A percentile compares a stretch with the other conserved stretches of the same genome.
phyloP scores from a whole-genome alignment of 2,329 filamentous ascomycete species.

The Exserohilum turcica region DNA sequence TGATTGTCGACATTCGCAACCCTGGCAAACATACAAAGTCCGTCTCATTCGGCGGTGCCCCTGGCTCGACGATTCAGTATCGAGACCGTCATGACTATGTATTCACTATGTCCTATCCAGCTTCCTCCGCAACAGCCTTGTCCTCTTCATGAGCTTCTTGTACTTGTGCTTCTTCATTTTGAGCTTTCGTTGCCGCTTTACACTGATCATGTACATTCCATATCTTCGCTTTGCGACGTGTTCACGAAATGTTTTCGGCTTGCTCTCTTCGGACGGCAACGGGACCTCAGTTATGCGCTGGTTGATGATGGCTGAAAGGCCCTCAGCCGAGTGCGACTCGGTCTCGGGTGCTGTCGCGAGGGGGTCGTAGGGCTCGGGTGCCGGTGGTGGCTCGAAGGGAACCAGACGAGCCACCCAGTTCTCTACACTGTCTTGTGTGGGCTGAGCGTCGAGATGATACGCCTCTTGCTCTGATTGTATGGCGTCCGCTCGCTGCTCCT shows the following conservation, averaged over 20 bases:
- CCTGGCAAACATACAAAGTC: slow-evolving; percentile 1
- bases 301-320: slow-evolving; percentile 37
- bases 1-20: background rate
- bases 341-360: slow-evolving; percentile 35
- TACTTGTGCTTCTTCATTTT: slow-evolving; percentile 99
- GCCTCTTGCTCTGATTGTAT: slow-evolving; percentile 42
- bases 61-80: slow-evolving; percentile 19
- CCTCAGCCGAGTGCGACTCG: slow-evolving; percentile 16
- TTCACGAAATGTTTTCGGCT: slow-evolving; percentile 33
- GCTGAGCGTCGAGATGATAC: slow-evolving; percentile 40
- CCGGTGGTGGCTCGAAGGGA: slow-evolving; percentile 84
- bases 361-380: slow-evolving; percentile 65
- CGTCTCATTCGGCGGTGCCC: slow-evolving; percentile 3
- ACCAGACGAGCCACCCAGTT: slow-evolving; percentile 60
- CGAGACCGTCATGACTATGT: slow-evolving; percentile 19
- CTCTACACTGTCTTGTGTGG: slow-evolving; percentile 45
- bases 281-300: slow-evolving; percentile 39
- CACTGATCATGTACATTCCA: slow-evolving; percentile 81
- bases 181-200: slow-evolving; percentile 87
- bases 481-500: slow-evolving; percentile 47
- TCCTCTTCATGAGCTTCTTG: slow-evolving; percentile 97
- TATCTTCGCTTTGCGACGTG: slow-evolving; percentile 36
- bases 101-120: slow-evolving; percentile 57
- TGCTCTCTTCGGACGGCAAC: slow-evolving; percentile 18
- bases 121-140: slow-evolving; percentile 85